These are phyloP conservation scores for Suillus lakei DNA, from an alignment of 768 basidiomycete genomes.

Conservation along the genomic window DNA sequence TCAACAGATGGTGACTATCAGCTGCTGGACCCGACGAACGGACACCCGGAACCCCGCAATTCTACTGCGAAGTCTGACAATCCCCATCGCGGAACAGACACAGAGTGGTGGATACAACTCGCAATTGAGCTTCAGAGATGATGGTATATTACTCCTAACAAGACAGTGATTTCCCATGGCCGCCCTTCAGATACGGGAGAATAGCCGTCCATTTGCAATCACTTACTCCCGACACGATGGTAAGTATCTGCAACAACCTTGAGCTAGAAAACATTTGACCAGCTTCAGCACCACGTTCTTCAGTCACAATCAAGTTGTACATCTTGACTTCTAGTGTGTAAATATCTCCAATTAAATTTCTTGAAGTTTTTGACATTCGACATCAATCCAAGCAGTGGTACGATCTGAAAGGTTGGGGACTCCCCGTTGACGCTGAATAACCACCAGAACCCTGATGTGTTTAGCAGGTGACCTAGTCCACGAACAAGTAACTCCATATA, in stretches of 20 bases:
- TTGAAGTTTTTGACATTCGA: background rate
- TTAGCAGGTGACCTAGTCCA: slow-evolving; percentile 14
- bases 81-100: background rate
- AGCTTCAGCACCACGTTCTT: background rate
- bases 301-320: background rate
- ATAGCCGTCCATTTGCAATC: slow-evolving; percentile 5
- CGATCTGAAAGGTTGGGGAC: background rate
- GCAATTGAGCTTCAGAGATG: background rate
- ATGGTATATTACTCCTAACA: background rate
- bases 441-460: slow-evolving; percentile 14
- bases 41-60: background rate
- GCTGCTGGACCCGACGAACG: slow-evolving; percentile 1
- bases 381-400: background rate
- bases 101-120: background rate
- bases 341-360: background rate
- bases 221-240: background rate
- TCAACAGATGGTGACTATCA: background rate
- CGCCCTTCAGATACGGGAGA: slow-evolving; percentile 1
- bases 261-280: background rate
- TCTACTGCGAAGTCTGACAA: background rate
- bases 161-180: slow-evolving; percentile 9
- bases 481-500: slow-evolving; percentile 9
- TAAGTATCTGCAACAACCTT: background rate
- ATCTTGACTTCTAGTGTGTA: background rate
- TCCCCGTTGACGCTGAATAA: slow-evolving; percentile 14